Evolutionary conservation across 2,329 filamentous ascomycete genomes (phyloP).

Genomic region (Epichloe scottii): DNA sequence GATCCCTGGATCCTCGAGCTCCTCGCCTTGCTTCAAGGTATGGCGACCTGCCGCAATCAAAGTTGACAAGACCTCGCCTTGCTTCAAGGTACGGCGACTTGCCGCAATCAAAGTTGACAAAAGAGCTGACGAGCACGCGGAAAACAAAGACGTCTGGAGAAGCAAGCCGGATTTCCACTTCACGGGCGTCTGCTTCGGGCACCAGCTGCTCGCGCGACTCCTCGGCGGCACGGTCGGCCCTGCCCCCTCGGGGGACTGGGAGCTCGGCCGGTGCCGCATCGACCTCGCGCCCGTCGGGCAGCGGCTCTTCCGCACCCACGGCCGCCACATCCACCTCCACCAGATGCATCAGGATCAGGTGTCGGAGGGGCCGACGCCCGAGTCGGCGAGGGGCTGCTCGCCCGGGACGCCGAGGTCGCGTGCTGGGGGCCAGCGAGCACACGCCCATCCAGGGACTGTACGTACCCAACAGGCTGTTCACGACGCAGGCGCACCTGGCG

Average conservation of each 20-base stretch:
- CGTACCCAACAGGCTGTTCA: conserved; percentile 48
- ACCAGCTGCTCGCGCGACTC: conserved; percentile 65
- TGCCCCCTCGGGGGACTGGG: conserved; percentile 55
- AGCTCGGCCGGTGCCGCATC: conserved; percentile 55
- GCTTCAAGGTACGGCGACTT: conserved; percentile 24
- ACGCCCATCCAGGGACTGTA: conserved; percentile 69
- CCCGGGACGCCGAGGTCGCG: conserved; percentile 28
- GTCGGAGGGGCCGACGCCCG: conserved; percentile 44
- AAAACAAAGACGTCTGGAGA: conserved; percentile 32
- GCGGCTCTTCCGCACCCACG: conserved; percentile 29
- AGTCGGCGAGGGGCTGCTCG: conserved; percentile 28
- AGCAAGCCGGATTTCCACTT: conserved; percentile 40
- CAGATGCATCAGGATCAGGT: conserved; percentile 43
- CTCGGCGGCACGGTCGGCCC: conserved; percentile 55
- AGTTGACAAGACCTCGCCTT: conserved; percentile 34
- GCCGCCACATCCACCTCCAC: not conserved
- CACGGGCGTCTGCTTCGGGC: conserved; percentile 70
- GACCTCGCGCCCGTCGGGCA: conserved; percentile 53
- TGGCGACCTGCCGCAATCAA: not conserved
- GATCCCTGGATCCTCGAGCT: conserved; percentile 62
- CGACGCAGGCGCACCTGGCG: conserved; percentile 69
- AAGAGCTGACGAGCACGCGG: not conserved
- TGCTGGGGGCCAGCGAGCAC: conserved; percentile 49
- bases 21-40: conserved; percentile 41
- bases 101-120: too few relatives aligned